These are phyloP conservation scores for Buxus sempervirens DNA, from an alignment of 164 flowering plant genomes.

Conservation along the genomic window DNA sequence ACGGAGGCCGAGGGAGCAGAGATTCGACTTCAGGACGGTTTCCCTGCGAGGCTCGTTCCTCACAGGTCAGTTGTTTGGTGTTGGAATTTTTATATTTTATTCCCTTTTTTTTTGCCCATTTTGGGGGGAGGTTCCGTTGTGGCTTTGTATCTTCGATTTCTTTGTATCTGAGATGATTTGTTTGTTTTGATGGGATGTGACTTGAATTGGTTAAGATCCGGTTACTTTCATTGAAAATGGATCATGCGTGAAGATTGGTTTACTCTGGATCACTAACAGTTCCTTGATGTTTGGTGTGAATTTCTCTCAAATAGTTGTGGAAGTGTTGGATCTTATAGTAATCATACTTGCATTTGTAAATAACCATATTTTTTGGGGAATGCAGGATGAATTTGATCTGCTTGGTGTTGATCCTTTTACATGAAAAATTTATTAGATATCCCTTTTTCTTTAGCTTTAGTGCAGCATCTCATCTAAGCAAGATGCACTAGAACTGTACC, in stretches of 20 bases:
- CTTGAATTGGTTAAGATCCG: not conserved
- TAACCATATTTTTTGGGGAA: not conserved
- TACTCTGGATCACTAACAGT: no score
- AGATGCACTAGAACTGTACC: not conserved
- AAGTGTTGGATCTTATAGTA: conserved; percentile 2
- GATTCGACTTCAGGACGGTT: conserved; percentile 72
- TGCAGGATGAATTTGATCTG: not conserved
- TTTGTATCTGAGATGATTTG: conserved; percentile 5
- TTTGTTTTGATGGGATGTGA: not conserved
- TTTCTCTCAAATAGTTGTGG: not conserved
- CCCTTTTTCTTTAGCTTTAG: not conserved
- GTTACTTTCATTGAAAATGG: not conserved
- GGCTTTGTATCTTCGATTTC: not conserved
- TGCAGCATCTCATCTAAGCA: not conserved
- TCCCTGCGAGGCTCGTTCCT: conserved; percentile 69
- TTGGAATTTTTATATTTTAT: not conserved
- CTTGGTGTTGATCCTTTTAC: not conserved
- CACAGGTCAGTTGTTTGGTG: conserved; percentile 50
- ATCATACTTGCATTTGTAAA: not conserved
- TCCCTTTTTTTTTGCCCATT: not conserved
- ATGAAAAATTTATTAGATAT: no score
- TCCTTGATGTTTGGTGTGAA: not conserved
- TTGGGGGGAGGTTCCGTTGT: no score
- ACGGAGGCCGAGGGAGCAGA: conserved; percentile 68
- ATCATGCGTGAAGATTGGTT: no score